Evolutionary conservation across 257 asterid genomes (phyloP).

Genomic region (Nicotiana paniculata): DNA sequence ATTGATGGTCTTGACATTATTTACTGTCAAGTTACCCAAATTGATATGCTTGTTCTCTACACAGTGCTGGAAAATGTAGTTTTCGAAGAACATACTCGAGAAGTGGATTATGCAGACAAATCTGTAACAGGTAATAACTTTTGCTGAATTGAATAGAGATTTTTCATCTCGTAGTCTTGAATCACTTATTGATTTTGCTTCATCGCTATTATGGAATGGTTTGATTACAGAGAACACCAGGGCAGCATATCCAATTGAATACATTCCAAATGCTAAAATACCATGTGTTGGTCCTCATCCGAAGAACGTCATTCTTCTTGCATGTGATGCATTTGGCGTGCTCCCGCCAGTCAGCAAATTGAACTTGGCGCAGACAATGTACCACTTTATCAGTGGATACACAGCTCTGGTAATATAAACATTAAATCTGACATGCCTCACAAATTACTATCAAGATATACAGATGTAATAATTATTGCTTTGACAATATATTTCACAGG

Average conservation of each 20-base stretch:
- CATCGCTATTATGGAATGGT: neutral
- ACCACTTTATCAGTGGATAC: constrained; percentile 94
- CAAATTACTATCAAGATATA: neutral
- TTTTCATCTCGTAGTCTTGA: neutral
- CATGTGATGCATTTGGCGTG: constrained; percentile 96
- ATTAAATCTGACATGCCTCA: neutral
- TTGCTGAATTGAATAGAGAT: neutral
- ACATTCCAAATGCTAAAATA: constrained; percentile 81
- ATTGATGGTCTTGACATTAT: neutral
- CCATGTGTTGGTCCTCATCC: constrained; percentile 98
- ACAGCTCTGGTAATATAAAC: constrained; percentile 63
- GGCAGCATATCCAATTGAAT: constrained; percentile 91
- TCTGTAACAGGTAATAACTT: constrained; percentile 79
- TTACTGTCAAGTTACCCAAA: neutral
- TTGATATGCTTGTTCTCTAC: neutral
- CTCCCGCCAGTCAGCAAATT: constrained; percentile 95
- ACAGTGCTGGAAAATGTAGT: constrained; percentile 85
- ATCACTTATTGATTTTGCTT: neutral
- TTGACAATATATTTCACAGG: constrained; percentile 28
- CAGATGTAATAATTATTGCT: neutral
- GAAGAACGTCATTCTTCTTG: constrained; percentile 74
- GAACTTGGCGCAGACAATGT: constrained; percentile 81
- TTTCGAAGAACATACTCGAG: constrained; percentile 86
- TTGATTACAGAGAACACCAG: constrained; percentile 68
- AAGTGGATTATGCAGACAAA: constrained; percentile 79